Conservation (phyloP, 176 grass and related monocot genomes). For the Raddia guianensis region DNA sequence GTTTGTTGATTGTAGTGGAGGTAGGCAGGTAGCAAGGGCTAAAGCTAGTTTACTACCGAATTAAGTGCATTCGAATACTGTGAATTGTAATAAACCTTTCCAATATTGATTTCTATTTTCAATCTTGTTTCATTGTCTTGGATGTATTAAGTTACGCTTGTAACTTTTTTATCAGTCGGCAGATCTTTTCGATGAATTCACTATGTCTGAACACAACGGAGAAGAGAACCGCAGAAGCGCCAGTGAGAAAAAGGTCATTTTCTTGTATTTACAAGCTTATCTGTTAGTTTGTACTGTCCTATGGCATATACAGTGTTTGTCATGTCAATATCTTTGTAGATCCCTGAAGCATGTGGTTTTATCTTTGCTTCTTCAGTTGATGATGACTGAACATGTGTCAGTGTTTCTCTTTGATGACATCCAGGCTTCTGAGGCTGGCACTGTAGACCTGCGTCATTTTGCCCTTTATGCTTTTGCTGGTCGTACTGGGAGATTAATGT, state of each 20-base stretch:
- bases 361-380: not conserved
- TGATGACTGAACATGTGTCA: not conserved
- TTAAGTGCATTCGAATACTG: not conserved
- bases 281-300: not conserved
- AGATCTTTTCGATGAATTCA: constrained; percentile 85
- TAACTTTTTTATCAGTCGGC: constrained; percentile 43
- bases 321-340: not conserved
- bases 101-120: not conserved
- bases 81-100: not conserved
- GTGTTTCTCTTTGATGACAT: not conserved
- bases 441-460: constrained; percentile 85
- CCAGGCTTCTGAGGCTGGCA: constrained; percentile 55
- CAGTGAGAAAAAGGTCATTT: constrained; percentile 82
- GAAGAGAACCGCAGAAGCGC: constrained; percentile 55
- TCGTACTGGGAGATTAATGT: constrained; percentile 62
- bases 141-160: not conserved
- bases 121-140: not conserved
- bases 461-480: constrained; percentile 97
- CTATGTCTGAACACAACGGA: constrained; percentile 53
- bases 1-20: no score
- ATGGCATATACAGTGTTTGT: not conserved
- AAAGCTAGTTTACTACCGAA: no score
- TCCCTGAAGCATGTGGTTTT: not conserved
- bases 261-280: constrained; percentile 3
- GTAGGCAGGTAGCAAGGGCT: no score